These are phyloP conservation scores for Fusarium sp. DNA, from an alignment of 2,329 filamentous ascomycete species.

Conservation along the genomic window DNA sequence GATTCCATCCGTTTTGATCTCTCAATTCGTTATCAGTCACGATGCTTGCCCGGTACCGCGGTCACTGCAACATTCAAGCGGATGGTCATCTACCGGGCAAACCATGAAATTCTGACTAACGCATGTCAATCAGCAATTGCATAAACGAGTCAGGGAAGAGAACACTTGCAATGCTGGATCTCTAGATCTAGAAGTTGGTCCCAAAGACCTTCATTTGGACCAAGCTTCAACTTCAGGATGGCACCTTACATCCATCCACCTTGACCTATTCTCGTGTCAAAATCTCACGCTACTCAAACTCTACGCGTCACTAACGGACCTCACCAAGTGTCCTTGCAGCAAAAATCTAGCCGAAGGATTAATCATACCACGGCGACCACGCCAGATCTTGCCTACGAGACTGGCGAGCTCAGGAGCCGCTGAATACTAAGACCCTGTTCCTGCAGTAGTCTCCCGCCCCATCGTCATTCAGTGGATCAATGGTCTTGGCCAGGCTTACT, in stretches of 20 bases:
- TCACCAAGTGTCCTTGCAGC: neutral
- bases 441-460: constrained; percentile 44
- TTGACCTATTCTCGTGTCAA: neutral
- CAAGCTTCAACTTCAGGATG: constrained; percentile 8
- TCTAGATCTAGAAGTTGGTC: constrained; percentile 3
- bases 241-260: neutral
- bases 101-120: neutral
- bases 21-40: neutral
- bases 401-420: constrained; percentile 26
- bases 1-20: neutral
- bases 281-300: neutral
- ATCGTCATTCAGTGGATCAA: constrained; percentile 43
- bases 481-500: constrained; percentile 27
- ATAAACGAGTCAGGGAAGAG: constrained; percentile 16
- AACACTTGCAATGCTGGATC: constrained; percentile 1
- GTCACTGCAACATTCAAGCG: neutral
- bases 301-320: neutral
- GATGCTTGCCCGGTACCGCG: neutral
- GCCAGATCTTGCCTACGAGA: constrained; percentile 28
- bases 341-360: constrained; percentile 34
- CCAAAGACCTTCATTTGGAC: neutral
- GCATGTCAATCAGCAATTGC: neutral
- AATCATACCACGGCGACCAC: constrained; percentile 33
- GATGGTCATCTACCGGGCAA: neutral
- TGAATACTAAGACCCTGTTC: constrained; percentile 41